A percentile compares a stretch with the other conserved stretches of the same genome.
phyloP scores from a whole-genome alignment of 176 grass and related monocot species.

The Bonia amplexicaulis region DNA sequence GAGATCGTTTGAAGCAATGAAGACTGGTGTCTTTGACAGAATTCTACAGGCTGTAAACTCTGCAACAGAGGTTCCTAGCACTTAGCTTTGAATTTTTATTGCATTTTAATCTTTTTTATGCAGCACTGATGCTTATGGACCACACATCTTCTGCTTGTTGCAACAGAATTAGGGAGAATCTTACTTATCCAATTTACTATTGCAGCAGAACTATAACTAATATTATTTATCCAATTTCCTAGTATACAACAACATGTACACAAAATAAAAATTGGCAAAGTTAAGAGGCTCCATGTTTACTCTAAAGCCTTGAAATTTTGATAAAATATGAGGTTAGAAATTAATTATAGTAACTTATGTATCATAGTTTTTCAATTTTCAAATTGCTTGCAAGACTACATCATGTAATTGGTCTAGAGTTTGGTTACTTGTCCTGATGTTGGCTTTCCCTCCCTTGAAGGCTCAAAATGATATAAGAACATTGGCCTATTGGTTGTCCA shows the following conservation, averaged over 20 bases:
- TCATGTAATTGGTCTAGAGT: slow-evolving; percentile 7
- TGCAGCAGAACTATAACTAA: background rate
- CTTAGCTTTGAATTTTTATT: slow-evolving; percentile 16
- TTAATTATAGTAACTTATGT: background rate
- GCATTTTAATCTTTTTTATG: slow-evolving; percentile 11
- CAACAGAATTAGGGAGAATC: slow-evolving; percentile 10
- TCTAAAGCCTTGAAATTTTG: background rate
- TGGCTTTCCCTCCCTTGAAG: slow-evolving; percentile 40
- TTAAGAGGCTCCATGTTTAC: slow-evolving; percentile 1
- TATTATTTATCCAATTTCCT: background rate
- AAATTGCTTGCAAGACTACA: slow-evolving; percentile 20
- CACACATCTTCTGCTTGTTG: background rate
- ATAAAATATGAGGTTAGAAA: slow-evolving; percentile 1
- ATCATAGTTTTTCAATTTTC: background rate
- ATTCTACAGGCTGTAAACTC: slow-evolving; percentile 67
- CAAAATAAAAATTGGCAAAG: slow-evolving; percentile 3
- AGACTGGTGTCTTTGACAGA: slow-evolving; percentile 52
- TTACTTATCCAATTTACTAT: background rate
- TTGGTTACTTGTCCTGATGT: slow-evolving; percentile 19
- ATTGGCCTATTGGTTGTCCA: slow-evolving; percentile 74
- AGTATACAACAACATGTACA: background rate
- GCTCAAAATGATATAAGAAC: slow-evolving; percentile 53
- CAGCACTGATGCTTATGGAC: background rate
- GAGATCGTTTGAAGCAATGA: slow-evolving; percentile 88
- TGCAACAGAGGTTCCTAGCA: slow-evolving; percentile 47